A percentile compares a stretch with the other conserved stretches of the same genome.
Evolutionary conservation across 2,329 filamentous ascomycete genomes (phyloP).

Genomic region (Elsinoe arachidis): DNA sequence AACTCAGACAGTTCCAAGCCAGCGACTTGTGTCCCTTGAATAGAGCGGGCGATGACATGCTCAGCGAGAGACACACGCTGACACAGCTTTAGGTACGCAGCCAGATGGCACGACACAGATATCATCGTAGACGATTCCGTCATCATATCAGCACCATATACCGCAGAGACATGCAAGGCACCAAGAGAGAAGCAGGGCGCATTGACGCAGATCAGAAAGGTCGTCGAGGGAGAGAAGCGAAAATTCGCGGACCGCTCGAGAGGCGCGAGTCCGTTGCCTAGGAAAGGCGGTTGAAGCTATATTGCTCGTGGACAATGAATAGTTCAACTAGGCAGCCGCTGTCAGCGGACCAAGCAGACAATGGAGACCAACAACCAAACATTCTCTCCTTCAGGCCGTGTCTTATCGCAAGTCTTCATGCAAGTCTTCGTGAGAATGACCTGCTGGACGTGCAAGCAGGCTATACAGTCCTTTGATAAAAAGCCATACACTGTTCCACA

Average conservation of each 20-base stretch:
- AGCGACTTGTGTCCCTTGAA: neutral
- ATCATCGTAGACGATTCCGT: slow-evolving; percentile 56
- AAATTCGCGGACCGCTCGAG: slow-evolving; percentile 28
- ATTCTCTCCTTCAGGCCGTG: too few relatives aligned
- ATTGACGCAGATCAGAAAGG: slow-evolving; percentile 36
- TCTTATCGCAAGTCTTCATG: too few relatives aligned
- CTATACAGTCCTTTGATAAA: too few relatives aligned
- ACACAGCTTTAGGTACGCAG: slow-evolving; percentile 35
- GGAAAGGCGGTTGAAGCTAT: slow-evolving; percentile 5
- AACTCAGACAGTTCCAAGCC: neutral
- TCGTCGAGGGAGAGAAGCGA: slow-evolving; percentile 38
- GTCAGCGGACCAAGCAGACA: neutral
- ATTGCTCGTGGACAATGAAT: neutral
- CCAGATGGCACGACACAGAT: slow-evolving; percentile 49
- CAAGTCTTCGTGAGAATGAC: too few relatives aligned
- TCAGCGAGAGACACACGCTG: neutral
- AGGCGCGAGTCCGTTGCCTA: slow-evolving; percentile 9
- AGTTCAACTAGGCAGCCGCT: neutral
- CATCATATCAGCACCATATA: slow-evolving; percentile 50
- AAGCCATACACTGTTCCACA: too few relatives aligned
- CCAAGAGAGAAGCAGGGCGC: slow-evolving; percentile 35
- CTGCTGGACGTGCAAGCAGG: too few relatives aligned
- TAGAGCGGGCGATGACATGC: neutral
- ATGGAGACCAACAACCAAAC: neutral
- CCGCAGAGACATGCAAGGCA: slow-evolving; percentile 45